Percentiles rank a stretch among this genome's conserved stretches.
phyloP scores from a whole-genome alignment of 1,284 basidiomycete species.

The Cystobasidium sp. region DNA sequence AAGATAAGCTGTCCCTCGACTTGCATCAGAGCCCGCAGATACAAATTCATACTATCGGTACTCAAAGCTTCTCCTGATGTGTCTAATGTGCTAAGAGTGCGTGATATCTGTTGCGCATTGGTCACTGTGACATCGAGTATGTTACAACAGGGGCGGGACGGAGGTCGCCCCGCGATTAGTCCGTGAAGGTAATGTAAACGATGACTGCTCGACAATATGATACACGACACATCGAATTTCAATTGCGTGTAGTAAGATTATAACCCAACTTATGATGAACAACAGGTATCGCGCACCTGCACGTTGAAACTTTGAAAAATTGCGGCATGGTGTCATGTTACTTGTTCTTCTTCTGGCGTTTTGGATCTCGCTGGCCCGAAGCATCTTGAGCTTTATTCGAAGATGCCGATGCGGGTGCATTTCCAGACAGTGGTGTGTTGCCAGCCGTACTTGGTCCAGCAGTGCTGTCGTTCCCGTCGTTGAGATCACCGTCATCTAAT shows the following conservation, averaged over 20 bases:
- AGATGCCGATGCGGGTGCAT: slow-evolving; percentile 11
- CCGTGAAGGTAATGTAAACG: too few relatives aligned
- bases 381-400: slow-evolving; percentile 17
- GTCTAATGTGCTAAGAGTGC: too few relatives aligned
- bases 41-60: too few relatives aligned
- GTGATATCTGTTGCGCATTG: neutral
- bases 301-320: neutral
- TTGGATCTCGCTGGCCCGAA: slow-evolving; percentile 16
- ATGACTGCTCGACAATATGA: too few relatives aligned
- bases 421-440: neutral
- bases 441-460: slow-evolving; percentile 15
- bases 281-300: neutral
- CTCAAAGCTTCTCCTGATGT: too few relatives aligned
- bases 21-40: too few relatives aligned
- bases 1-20: too few relatives aligned
- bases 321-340: neutral
- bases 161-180: too few relatives aligned
- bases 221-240: too few relatives aligned
- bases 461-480: slow-evolving; percentile 18
- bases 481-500: slow-evolving; percentile 29
- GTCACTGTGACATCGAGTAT: neutral
- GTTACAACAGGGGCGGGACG: too few relatives aligned
- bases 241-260: too few relatives aligned
- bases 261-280: too few relatives aligned
- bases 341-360: slow-evolving; percentile 26